phyloP scores from a whole-genome alignment of 306 rosid species.

The Medicago arabica region DNA sequence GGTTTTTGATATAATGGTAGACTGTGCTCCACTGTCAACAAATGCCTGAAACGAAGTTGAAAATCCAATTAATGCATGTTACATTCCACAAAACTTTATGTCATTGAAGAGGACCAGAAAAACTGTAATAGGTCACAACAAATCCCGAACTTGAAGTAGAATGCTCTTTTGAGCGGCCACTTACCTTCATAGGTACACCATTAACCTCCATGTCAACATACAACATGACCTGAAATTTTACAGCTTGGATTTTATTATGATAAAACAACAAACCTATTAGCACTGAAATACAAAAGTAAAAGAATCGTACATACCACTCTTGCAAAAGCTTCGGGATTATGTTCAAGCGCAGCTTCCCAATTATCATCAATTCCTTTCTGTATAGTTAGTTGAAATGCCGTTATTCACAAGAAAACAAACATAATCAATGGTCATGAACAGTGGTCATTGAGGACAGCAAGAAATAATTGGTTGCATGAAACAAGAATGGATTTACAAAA shows the following conservation, averaged over 20 bases:
- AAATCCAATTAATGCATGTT: conserved; percentile 30
- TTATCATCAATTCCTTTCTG: conserved; percentile 99
- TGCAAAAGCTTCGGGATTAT: conserved; percentile 98
- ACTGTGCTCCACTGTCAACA: conserved; percentile 99
- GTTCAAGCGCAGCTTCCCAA: conserved; percentile 97
- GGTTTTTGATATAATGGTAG: conserved; percentile 95
- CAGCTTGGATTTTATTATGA: conserved; percentile 13
- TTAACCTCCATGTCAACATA: conserved; percentile 99
- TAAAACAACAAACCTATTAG: neutral
- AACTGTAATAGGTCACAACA: neutral
- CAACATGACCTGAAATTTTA: conserved; percentile 77
- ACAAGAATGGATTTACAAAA: conserved; percentile 19
- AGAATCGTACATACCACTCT: conserved; percentile 77
- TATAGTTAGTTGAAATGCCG: conserved; percentile 32
- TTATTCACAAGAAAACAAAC: conserved; percentile 24
- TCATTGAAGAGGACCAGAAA: neutral
- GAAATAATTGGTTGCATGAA: conserved; percentile 20
- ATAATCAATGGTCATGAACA: conserved; percentile 6
- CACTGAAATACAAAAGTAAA: conserved; percentile 14
- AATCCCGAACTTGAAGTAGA: conserved; percentile 33
- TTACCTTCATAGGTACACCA: conserved; percentile 93
- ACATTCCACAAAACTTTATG: conserved; percentile 3
- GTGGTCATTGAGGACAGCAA: conserved; percentile 5
- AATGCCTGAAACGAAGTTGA: conserved; percentile 74
- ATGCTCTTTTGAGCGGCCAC: conserved; percentile 31